Percentiles rank a stretch among this genome's conserved stretches.
Conservation (phyloP, 176 grass and related monocot genomes). For the Bromus sterilis region DNA sequence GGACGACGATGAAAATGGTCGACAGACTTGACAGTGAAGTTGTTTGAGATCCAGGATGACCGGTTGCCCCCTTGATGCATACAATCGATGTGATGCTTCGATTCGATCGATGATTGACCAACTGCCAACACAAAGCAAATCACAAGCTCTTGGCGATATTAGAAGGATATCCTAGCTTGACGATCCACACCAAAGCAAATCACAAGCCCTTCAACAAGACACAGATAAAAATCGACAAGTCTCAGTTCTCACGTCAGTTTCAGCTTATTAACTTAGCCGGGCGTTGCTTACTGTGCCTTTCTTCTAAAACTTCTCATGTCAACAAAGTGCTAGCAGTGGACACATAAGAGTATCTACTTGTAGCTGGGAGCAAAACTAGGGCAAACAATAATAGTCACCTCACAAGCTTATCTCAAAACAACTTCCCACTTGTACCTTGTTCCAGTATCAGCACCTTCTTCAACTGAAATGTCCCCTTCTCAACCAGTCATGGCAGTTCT, state of each 20-base stretch:
- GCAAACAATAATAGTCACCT: not conserved
- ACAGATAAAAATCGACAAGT: not conserved
- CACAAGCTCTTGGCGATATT: too few species aligned
- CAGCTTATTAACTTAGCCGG: too few species aligned
- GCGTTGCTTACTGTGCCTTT: too few species aligned
- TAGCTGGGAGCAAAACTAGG: not conserved
- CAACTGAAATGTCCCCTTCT: slow-evolving; percentile 73
- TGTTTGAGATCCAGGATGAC: too few species aligned
- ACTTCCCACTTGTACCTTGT: slow-evolving; percentile 37
- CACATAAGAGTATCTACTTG: not conserved
- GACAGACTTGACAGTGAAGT: too few species aligned
- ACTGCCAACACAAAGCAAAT: too few species aligned
- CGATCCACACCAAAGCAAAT: not conserved
- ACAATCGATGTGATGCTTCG: too few species aligned
- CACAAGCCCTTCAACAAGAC: not conserved
- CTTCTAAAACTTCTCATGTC: not conserved
- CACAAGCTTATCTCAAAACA: slow-evolving; percentile 90
- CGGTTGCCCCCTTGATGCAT: too few species aligned
- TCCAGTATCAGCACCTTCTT: slow-evolving; percentile 74
- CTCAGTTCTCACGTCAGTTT: not conserved
- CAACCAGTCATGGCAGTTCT: slow-evolving; percentile 81
- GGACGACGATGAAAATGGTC: not conserved
- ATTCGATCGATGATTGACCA: too few species aligned
- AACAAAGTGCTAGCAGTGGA: not conserved
- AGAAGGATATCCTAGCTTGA: too few species aligned